A percentile compares a stretch with the other conserved stretches of the same genome.
Conservation (phyloP, 192 early-diverging fungal genomes). For the Coemansia sp. region DNA sequence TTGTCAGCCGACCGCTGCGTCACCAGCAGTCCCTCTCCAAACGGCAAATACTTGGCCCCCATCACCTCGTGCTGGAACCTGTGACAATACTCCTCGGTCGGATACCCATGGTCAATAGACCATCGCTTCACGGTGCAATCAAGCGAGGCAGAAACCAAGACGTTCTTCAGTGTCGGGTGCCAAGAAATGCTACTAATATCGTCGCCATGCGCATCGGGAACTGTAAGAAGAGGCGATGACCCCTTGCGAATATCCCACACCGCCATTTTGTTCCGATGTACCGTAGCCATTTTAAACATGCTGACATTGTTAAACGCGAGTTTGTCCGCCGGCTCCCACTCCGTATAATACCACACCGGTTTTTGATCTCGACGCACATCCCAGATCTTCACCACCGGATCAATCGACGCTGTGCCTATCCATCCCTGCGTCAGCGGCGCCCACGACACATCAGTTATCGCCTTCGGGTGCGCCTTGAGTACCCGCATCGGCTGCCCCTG, state of each 20-base stretch:
- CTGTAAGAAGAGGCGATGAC: conserved; percentile 26
- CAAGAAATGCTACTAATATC: conserved; percentile 44
- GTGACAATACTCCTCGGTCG: conserved; percentile 22
- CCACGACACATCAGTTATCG: conserved; percentile 50
- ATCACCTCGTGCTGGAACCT: conserved; percentile 26
- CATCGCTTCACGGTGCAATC: conserved; percentile 44
- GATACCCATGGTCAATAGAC: conserved; percentile 8
- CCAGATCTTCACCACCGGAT: conserved; percentile 51
- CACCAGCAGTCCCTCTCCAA: conserved; percentile 38
- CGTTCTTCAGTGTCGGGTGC: conserved; percentile 26
- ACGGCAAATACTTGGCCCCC: conserved; percentile 36
- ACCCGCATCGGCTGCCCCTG: conserved; percentile 32
- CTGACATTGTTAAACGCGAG: conserved; percentile 40
- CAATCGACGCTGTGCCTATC: conserved; percentile 47
- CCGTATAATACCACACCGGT: conserved; percentile 48
- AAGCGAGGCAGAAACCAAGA: conserved; percentile 27
- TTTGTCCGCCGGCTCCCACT: conserved; percentile 45
- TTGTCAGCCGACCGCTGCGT: conserved; percentile 20
- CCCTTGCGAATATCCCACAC: conserved; percentile 51
- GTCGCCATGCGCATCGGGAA: conserved; percentile 41
- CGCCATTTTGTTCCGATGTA: conserved; percentile 40
- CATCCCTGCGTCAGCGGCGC: conserved; percentile 34
- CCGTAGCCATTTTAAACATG: conserved; percentile 39
- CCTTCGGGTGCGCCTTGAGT: conserved; percentile 37
- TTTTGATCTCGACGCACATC: conserved; percentile 42